Evolutionary conservation across 2,329 filamentous ascomycete genomes (phyloP).

Genomic region (Talaromyces verruculosus): DNA sequence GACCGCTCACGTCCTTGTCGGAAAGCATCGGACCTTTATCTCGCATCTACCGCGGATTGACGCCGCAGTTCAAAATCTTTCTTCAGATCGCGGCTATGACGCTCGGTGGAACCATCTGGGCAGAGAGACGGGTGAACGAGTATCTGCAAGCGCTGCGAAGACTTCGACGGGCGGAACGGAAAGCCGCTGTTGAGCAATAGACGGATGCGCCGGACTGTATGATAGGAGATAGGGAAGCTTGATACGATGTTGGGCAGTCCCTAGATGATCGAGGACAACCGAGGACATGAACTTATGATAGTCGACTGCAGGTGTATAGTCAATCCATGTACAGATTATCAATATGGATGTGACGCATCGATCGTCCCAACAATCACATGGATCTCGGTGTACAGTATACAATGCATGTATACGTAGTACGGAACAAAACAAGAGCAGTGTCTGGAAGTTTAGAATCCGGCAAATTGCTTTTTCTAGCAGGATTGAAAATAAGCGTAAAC

Average conservation of each 20-base stretch:
- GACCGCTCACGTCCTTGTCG: slow-evolving; percentile 51
- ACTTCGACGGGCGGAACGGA: slow-evolving; percentile 43
- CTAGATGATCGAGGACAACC: neutral
- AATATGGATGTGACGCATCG: neutral
- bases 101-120: slow-evolving; percentile 51
- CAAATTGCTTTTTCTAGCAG: neutral
- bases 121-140: slow-evolving; percentile 47
- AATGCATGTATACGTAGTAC: neutral
- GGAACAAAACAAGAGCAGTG: neutral
- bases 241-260: neutral
- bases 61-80: slow-evolving; percentile 52
- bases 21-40: slow-evolving; percentile 46
- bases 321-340: neutral
- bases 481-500: neutral
- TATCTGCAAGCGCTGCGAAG: slow-evolving; percentile 47
- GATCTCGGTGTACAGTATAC: neutral
- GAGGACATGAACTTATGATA: neutral
- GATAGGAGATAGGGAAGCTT: neutral
- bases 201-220: neutral
- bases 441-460: neutral
- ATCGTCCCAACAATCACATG: neutral
- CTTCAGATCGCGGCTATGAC: slow-evolving; percentile 51
- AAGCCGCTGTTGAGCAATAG: neutral
- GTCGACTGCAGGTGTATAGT: neutral
- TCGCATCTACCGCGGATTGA: slow-evolving; percentile 49